Conservation (phyloP, 164 flowering plant genomes). For the Vitis riparia region DNA sequence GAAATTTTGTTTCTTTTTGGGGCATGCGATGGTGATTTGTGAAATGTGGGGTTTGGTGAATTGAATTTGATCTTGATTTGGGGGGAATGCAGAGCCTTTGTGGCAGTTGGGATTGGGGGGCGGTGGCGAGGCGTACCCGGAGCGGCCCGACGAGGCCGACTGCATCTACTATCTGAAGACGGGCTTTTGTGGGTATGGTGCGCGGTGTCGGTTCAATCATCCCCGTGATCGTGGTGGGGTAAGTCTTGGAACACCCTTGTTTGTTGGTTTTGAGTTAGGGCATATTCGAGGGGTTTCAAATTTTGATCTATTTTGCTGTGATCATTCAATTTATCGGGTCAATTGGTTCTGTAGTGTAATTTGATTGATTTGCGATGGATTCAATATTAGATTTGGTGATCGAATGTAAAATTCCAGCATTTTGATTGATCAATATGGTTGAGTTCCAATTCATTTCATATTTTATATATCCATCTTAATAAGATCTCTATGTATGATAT, state of each 20-base stretch:
- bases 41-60: slow-evolving; percentile 4
- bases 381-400: not conserved
- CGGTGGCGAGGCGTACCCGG: slow-evolving; percentile 44
- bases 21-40: not conserved
- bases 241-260: slow-evolving; percentile 4
- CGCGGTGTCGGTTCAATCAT: slow-evolving; percentile 65
- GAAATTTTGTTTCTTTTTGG: not conserved
- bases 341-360: not conserved
- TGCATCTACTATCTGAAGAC: slow-evolving; percentile 53
- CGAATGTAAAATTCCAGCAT: not conserved
- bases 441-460: not conserved
- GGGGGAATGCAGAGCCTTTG: slow-evolving; percentile 33
- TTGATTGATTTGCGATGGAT: not conserved
- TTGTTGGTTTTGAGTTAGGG: slow-evolving; percentile 3
- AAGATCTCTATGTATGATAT: not conserved
- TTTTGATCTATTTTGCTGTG: slow-evolving; percentile 16
- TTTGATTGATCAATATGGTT: not conserved
- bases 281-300: slow-evolving; percentile 5
- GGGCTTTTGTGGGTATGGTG: slow-evolving; percentile 56
- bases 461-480: not conserved
- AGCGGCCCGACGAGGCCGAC: slow-evolving; percentile 52
- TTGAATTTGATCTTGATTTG: slow-evolving; percentile 12
- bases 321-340: slow-evolving; percentile 11
- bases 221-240: slow-evolving; percentile 56
- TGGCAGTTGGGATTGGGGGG: slow-evolving; percentile 35